Evolutionary conservation across 2,329 filamentous ascomycete genomes (phyloP), one percentile per base, ranked within the genome.

Genomic region (Exophiala aquamarina): DNA sequence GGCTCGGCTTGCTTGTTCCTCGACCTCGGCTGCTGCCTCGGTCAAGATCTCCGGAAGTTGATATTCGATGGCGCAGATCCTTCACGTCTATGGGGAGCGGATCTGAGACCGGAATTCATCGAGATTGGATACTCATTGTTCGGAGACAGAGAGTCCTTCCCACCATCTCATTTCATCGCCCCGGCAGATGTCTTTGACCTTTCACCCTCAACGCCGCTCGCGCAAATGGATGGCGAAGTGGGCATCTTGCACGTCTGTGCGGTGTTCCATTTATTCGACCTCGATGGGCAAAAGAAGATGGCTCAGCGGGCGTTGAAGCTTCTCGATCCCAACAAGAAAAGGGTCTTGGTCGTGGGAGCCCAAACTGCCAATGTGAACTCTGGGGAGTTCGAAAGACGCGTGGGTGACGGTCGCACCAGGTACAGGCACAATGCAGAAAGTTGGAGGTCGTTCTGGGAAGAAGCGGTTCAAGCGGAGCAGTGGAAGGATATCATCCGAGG

Each of bases 371-470:
- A 57, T 46, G 37, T 57, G 9, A 44, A 53, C 21, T 44, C 56
- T 6, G 33, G 39, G 4, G 51, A 60, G 39, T 52, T 48, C 14
- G 35, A 54, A 11, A 38, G 54, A 32, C 39, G 43, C 21, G 41
- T 47, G 14, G 43, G 45, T 14, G 41, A 54, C 15, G 49, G 55
- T 37, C 36, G 44, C 14, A 41, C 23, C 13, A 49, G 49, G 10
- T 58, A 56, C 42, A 42, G 52, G n/a, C 57, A 59, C 57, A 69
- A 77, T 50, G 65, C 70, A 26, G 59, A 63, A 6, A 77, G 70
- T 46, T 82, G 80, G 63, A 72, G 75, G 55, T 58, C 58, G 28
- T 63, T 82, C 18, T 82, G 79, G 79, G 67, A 77, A 42, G 72
- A 78, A 50, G 70, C 80, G 19, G 76, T 76, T 7, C 52, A 49